Conservation (phyloP, 2,329 filamentous ascomycete species). For the Fusarium napiforme region DNA sequence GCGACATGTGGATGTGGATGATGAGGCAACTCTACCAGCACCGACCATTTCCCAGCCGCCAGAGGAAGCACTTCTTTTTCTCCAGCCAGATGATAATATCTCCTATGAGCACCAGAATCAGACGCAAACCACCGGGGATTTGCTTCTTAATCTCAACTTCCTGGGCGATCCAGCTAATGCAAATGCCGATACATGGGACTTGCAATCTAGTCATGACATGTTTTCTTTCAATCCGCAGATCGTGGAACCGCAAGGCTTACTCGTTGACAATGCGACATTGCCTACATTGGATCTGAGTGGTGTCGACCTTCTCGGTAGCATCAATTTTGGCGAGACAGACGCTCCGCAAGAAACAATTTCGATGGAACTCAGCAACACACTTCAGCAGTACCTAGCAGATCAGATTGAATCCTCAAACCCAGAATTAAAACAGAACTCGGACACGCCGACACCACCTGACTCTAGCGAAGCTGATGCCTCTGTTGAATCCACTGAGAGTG, state of each 20-base stretch:
- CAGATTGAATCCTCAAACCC: constrained; percentile 33
- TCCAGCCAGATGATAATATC: constrained; percentile 1
- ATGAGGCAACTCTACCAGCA: constrained; percentile 41
- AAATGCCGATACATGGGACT: constrained; percentile 52
- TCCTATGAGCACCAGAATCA: constrained; percentile 13
- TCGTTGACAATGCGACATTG: constrained; percentile 11
- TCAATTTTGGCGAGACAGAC: constrained; percentile 49
- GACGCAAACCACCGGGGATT: constrained; percentile 3
- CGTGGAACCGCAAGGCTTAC: constrained; percentile 15
- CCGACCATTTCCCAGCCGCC: constrained; percentile 3
- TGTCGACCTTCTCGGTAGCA: constrained; percentile 46
- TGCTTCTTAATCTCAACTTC: constrained; percentile 51
- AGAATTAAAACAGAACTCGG: constrained; percentile 19
- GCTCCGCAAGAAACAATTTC: constrained; percentile 42
- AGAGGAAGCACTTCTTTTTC: constrained; percentile 2
- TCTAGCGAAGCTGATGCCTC: constrained; percentile 42
- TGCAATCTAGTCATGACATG: constrained; percentile 47
- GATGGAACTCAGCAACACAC: constrained; percentile 45
- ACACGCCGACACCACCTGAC: constrained; percentile 32
- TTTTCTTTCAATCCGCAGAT: constrained; percentile 32
- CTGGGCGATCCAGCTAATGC: constrained; percentile 44
- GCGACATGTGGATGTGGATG: constrained; percentile 51
- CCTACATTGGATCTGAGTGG: constrained; percentile 38
- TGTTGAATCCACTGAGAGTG: constrained; percentile 27
- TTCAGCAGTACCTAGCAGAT: constrained; percentile 42